phyloP scores from a whole-genome alignment of 2,329 filamentous ascomycete genomes.

The Epicoccum sorghinum region DNA sequence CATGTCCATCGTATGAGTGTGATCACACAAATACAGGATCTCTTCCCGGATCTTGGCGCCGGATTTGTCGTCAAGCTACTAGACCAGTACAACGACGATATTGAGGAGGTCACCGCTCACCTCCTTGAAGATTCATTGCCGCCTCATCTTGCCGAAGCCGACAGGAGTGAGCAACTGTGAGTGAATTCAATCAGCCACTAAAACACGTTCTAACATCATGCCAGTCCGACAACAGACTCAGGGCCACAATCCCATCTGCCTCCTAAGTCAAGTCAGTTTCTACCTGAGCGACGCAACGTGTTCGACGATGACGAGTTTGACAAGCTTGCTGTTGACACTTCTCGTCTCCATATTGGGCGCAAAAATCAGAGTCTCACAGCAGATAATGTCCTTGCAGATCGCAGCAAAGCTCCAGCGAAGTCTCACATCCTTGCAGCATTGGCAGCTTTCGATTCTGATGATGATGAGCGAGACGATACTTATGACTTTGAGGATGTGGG shows the following conservation, averaged over 20 bases:
- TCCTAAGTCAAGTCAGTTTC: conserved; percentile 63
- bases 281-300: conserved; percentile 69
- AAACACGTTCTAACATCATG: conserved; percentile 18
- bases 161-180: conserved; percentile 69
- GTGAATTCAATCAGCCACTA: background rate
- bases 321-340: conserved; percentile 66
- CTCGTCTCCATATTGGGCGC: conserved; percentile 80
- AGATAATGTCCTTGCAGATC: conserved; percentile 73
- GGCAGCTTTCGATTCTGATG: conserved; percentile 87
- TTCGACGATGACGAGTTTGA: conserved; percentile 81
- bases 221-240: conserved; percentile 24
- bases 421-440: conserved; percentile 87
- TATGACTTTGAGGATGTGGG: conserved; percentile 94
- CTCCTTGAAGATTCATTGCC: conserved; percentile 80
- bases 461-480: conserved; percentile 96
- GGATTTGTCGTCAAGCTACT: conserved; percentile 81
- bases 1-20: conserved; percentile 84
- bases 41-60: conserved; percentile 86
- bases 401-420: conserved; percentile 71
- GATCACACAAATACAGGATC: conserved; percentile 87
- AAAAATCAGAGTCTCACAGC: conserved; percentile 67
- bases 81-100: conserved; percentile 77
- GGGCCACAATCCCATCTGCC: conserved; percentile 52
- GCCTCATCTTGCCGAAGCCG: conserved; percentile 65
- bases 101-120: conserved; percentile 80